These are phyloP conservation scores for Arthrobotrys iridis DNA, from an alignment of 2,329 filamentous ascomycete species.

Conservation along the genomic window DNA sequence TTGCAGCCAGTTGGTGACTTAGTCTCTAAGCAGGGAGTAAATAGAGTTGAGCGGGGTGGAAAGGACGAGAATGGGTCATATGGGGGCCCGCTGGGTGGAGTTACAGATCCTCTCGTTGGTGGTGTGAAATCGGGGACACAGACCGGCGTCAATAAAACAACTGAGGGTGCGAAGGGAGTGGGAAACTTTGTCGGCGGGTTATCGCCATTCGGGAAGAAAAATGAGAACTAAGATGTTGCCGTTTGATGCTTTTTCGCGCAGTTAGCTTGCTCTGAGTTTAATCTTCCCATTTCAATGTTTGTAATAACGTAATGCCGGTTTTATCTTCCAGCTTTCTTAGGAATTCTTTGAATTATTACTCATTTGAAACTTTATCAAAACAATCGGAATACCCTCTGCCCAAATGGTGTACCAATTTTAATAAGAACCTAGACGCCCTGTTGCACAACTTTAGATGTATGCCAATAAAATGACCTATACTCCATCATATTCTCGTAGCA, in stretches of 20 bases:
- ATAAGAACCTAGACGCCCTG: neutral
- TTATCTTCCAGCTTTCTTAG: no score
- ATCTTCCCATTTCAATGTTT: no score
- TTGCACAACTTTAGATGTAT: neutral
- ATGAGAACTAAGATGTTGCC: conserved; percentile 5
- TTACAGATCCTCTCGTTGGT: conserved; percentile 41
- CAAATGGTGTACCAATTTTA: neutral
- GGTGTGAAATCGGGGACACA: conserved; percentile 20
- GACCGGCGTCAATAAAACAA: neutral
- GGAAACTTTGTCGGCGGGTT: conserved; percentile 24
- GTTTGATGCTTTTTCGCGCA: no score
- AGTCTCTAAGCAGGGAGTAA: conserved; percentile 72
- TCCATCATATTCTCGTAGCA: no score
- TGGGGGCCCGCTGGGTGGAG: conserved; percentile 33
- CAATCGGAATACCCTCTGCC: neutral
- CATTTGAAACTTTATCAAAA: neutral
- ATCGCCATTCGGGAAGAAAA: conserved; percentile 29
- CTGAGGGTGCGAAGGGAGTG: conserved; percentile 27
- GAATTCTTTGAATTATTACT: neutral
- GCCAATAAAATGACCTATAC: neutral
- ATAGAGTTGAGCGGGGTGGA: conserved; percentile 72
- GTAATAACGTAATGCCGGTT: no score
- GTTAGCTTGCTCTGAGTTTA: no score
- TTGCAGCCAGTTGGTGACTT: conserved; percentile 72
- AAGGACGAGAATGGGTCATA: conserved; percentile 69